Evolutionary conservation across 345 rosid species (phyloP), one percentile per base, ranked within the genome.

Genomic region (Geranium brycei): DNA sequence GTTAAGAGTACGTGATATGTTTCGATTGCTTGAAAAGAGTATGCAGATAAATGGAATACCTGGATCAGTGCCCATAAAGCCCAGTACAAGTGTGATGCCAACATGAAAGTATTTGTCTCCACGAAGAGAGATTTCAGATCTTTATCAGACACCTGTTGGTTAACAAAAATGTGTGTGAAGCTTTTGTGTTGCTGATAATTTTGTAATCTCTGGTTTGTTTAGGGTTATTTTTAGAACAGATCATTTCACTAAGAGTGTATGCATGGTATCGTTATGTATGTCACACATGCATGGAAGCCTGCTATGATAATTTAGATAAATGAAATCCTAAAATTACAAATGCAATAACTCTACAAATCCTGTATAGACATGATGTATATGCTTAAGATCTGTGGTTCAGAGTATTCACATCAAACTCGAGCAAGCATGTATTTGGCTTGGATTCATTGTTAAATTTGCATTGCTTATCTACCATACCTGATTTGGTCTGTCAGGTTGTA

Each of bases 21-120:
- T 58, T 17, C 17, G 14, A 68, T 19, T 55, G 41, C 13, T 68
- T 56, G 64, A 61, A 15, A 57, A 3, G 6, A 57, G 17, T 1
- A 41, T 4, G 3, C 18, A 40, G 18, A 19, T 3, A 51, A 31
- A 38, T 17, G 4, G 18, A 65, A 7, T 73, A 89, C 98, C 96
- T 92, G 98, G 70, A 93, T 93, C 60, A 93, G 72, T 1, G 91
- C 95, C 99, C 99, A 93, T 67, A 88, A 71, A 5, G 97, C 95
- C 99, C 97, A 93, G 73, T 75, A 80, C 60, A 93, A 47, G 80
- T 93, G 96, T 18, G 97, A 80, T 59, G 95, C 95, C 71, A 90
- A 65, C 80, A 80, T 86, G 73, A 70, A 90, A 2, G 84, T 82
- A 63, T 86, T 87, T 63, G 95, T 2, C 84, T 93, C 97, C 1